A percentile compares a stretch with the other conserved stretches of the same genome.
These are phyloP conservation scores for Neocallimastix lanati DNA, from an alignment of 192 early-diverging fungal genomes.

Conservation along the genomic window DNA sequence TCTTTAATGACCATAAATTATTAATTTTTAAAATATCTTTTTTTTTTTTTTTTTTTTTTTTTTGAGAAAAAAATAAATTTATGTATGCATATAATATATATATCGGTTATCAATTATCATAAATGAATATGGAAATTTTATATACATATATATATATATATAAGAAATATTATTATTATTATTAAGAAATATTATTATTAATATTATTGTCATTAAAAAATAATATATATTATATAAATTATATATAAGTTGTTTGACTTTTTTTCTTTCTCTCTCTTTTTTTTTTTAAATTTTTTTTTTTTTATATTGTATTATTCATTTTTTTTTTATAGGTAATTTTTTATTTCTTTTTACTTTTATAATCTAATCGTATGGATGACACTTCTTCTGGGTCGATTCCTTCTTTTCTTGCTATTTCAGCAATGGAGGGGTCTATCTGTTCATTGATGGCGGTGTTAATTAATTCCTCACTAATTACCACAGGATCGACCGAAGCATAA, in stretches of 20 bases:
- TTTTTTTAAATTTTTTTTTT: too few species aligned
- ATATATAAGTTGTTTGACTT: neutral
- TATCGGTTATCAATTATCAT: too few species aligned
- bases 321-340: neutral
- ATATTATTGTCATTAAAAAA: too few species aligned
- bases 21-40: conserved; percentile 46
- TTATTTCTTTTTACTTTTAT: conserved; percentile 21
- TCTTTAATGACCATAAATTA: conserved; percentile 38
- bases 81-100: too few species aligned
- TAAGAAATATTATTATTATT: too few species aligned
- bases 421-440: conserved; percentile 29
- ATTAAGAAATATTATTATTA: too few species aligned
- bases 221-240: too few species aligned
- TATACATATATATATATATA: conserved; percentile 1
- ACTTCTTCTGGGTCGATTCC: conserved; percentile 36
- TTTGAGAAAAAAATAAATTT: too few species aligned
- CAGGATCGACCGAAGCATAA: conserved; percentile 35
- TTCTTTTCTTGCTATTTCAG: conserved; percentile 34
- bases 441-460: conserved; percentile 36
- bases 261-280: too few species aligned
- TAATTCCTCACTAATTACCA: conserved; percentile 43
- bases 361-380: conserved; percentile 25
- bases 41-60: too few species aligned
- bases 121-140: neutral
- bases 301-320: too few species aligned